Base-by-base conservation (phyloP, 73 alveolate genomes). In the Paramecium biaurelia region DNA sequence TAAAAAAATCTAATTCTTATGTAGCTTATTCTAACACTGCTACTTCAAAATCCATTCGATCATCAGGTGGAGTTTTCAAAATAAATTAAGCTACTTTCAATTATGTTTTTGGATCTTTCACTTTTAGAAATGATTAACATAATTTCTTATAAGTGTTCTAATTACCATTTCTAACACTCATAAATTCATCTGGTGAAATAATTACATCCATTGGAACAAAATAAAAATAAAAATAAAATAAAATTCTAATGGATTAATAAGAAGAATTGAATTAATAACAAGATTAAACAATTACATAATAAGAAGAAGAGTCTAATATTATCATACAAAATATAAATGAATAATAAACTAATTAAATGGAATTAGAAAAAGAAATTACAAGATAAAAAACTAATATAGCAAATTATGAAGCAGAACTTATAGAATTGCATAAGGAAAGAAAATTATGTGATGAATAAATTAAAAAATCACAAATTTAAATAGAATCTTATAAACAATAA, bases 1-100 rank as follows among this genome's bases (percentile, higher is more conserved):
- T 79, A 24, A 79, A 79, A 15, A 79, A 79, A 9, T 45, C 90
- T 7, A 79, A 24, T 7, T 79, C 90, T 21, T 41, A 21, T n/a
- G 90, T 79, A 3, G 90, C 90, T 79, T 79, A 20, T 43, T 79
- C 90, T 15, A 79, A 43, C 2, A 79, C 42, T n/a, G 70, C 45
- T 8, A 79, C 41, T 34, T 79, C 90, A 20, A 79, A 79, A 42
- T 79, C 90, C 45, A 38, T 20, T 45, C 90, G 21, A 20, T 79
- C 90, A 38, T 32, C 45, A 21, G 90, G 90, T 11, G 45, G 56
- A 2, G 23, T 24, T 45, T 45, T 43, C 30, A 79, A 42, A 2
- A 79, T 47, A 23, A 4, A 42, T 21, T 37, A 20, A 14, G 90
- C 90, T 5, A 42, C 90, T 42, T 79, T 79, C 8, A 79, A 63